phyloP scores from a whole-genome alignment of 352 stramenopile genomes.

The Globisporangium sylvaticum region DNA sequence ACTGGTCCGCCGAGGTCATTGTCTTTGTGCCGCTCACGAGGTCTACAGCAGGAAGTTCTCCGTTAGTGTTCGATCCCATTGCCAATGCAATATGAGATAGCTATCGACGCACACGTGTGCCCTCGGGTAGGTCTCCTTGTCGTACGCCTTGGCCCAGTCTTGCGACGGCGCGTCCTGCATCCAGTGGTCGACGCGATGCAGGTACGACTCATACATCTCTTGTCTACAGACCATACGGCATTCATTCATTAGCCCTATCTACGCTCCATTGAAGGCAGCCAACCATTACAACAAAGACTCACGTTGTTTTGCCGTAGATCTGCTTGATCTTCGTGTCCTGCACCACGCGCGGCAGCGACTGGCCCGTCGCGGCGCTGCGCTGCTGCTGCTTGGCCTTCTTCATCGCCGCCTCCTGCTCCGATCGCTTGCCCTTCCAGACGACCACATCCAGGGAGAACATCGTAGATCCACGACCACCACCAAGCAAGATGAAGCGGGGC shows the following conservation, averaged over 20 bases:
- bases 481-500: neutral
- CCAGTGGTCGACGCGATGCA: slow-evolving; percentile 54
- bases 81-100: neutral
- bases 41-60: slow-evolving; percentile 19
- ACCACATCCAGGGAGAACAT: slow-evolving; percentile 67
- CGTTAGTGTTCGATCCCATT: neutral
- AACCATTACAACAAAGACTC: neutral
- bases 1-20: slow-evolving; percentile 29
- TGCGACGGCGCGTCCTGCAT: slow-evolving; percentile 33
- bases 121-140: slow-evolving; percentile 43
- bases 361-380: slow-evolving; percentile 9
- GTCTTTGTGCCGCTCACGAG: slow-evolving; percentile 39
- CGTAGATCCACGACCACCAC: neutral
- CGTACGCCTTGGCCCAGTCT: slow-evolving; percentile 54
- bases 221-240: slow-evolving; percentile 24
- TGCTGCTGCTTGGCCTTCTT: slow-evolving; percentile 23
- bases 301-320: slow-evolving; percentile 60
- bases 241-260: neutral
- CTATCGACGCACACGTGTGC: slow-evolving; percentile 39
- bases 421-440: slow-evolving; percentile 36
- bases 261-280: neutral
- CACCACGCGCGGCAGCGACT: slow-evolving; percentile 19
- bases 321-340: slow-evolving; percentile 39
- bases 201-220: slow-evolving; percentile 66
- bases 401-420: slow-evolving; percentile 30